Base-by-base conservation (phyloP, 169 alveolate species). In the Plasmodium cynomolgi region DNA sequence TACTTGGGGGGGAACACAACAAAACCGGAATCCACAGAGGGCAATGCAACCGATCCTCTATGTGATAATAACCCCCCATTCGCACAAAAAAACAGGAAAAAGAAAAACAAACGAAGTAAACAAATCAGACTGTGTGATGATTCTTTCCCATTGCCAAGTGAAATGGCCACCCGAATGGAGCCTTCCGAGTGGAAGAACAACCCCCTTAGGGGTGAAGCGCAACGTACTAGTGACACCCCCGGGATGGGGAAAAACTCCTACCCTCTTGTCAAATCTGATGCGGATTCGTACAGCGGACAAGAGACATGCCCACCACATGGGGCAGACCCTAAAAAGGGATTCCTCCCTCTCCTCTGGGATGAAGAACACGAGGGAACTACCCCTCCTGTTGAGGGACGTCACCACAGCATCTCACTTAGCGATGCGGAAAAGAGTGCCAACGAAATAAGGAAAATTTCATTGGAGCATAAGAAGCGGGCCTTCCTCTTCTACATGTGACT, bases 391-490 rank as follows among this genome's bases (percentile, higher is more conserved):
- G 92, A 84, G 9, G 34, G 77, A 26, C 3, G 39, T 68, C 31
- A 68, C 37, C 41, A 72, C 29, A 84, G 20, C 56, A 29, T 84
- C 54, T 41, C 83, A 7, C 54, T 84, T 71, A 56, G 23, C 58
- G 58, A 84, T 72, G 79, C 77, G 50, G 84, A 84, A 39, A 84
- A 26, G 37, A 26, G 84, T 72, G 54, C 83, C 3, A 68, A 84
- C 7, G 84, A 84, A 20, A 84, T 84, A 71, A 13, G 58, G 56
- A 84, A 44, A 41, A 84, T 68, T 20, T 84, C 77, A 1, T 13
- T 84, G 41, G 50, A 84, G 6, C 54, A 84, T 37, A 84, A 84
- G 79, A 84, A 84, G 54, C 31, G 54, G 74, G 92, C 92, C 75
- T 84, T 72, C 74, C 92, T 84, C 34, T 84, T 84, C 62, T 84